A percentile compares a stretch with the other conserved stretches of the same genome.
Conservation (phyloP, 345 rosid genomes). For the Aethionema arabicum region DNA sequence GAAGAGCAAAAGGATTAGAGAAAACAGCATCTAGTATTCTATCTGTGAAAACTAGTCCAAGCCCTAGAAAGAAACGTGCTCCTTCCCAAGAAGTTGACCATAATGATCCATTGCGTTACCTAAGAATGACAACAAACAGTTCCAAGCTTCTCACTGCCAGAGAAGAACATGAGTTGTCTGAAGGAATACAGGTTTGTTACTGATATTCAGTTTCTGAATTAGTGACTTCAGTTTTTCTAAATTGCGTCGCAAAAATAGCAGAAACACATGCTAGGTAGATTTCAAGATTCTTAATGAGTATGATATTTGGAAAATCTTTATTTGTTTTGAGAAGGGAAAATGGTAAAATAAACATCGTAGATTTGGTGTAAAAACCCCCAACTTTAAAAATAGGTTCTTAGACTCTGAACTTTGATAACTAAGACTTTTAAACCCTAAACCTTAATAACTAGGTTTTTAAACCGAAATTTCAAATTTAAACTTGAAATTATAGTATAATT, state of each 20-base stretch:
- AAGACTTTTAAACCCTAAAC: too few relatives aligned
- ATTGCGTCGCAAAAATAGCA: not conserved
- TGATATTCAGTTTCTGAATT: conserved; percentile 7
- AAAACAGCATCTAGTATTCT: conserved; percentile 55
- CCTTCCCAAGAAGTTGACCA: conserved; percentile 62
- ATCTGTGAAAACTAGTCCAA: conserved; percentile 52
- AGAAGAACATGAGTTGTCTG: conserved; percentile 79
- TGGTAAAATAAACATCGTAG: not conserved
- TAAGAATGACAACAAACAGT: conserved; percentile 64
- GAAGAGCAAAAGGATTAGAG: conserved; percentile 66
- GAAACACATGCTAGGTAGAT: not conserved
- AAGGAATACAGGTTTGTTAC: conserved; percentile 82
- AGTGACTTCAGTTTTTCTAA: conserved; percentile 2
- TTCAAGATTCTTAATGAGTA: conserved; percentile 10
- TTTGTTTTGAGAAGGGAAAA: not conserved
- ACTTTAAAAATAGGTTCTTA: too few relatives aligned
- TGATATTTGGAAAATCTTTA: not conserved
- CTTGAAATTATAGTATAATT: too few relatives aligned
- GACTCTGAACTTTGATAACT: too few relatives aligned
- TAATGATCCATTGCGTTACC: conserved; percentile 74
- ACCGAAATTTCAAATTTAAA: too few relatives aligned
- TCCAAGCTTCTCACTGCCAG: conserved; percentile 77
- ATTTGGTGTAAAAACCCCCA: too few relatives aligned
- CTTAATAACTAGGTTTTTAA: too few relatives aligned
- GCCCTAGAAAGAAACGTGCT: conserved; percentile 57